Conservation (phyloP, 2,329 filamentous ascomycete genomes). For the Epichloe amarillans region DNA sequence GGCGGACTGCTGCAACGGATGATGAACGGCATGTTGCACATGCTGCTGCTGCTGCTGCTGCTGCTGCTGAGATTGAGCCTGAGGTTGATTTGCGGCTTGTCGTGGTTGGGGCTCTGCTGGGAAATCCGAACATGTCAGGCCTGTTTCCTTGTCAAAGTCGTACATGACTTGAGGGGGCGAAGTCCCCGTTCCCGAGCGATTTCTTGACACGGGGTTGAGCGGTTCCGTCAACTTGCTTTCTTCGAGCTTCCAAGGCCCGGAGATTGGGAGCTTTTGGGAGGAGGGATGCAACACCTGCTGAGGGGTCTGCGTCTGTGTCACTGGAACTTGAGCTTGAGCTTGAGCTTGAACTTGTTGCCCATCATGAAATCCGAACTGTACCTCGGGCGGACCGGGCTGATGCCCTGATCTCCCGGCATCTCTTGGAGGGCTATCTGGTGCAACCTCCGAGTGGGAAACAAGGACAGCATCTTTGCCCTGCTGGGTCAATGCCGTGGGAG, state of each 20-base stretch:
- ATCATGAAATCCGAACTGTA: background rate
- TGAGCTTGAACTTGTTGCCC: background rate
- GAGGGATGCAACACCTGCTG: conserved; percentile 19
- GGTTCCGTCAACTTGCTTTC: conserved; percentile 42
- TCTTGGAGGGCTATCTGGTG: background rate
- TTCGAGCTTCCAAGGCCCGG: conserved; percentile 39
- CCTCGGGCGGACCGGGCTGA: background rate
- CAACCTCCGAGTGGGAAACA: background rate
- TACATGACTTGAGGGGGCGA: conserved; percentile 20
- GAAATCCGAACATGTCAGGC: conserved; percentile 12
- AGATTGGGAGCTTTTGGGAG: conserved; percentile 27
- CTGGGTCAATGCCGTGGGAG: background rate
- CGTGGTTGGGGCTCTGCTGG: conserved; percentile 11
- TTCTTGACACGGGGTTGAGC: conserved; percentile 23
- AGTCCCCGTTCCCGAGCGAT: conserved; percentile 18
- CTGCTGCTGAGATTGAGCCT: background rate
- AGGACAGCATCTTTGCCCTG: background rate
- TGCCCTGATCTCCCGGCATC: background rate
- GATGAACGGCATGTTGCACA: background rate
- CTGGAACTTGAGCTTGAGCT: background rate
- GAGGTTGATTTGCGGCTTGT: background rate
- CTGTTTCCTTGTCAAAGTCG: conserved; percentile 40
- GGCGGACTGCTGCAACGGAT: background rate
- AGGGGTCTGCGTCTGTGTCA: background rate
- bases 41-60: background rate